Conservation (phyloP, 305 asterid genomes). For the Andrographis paniculata region DNA sequence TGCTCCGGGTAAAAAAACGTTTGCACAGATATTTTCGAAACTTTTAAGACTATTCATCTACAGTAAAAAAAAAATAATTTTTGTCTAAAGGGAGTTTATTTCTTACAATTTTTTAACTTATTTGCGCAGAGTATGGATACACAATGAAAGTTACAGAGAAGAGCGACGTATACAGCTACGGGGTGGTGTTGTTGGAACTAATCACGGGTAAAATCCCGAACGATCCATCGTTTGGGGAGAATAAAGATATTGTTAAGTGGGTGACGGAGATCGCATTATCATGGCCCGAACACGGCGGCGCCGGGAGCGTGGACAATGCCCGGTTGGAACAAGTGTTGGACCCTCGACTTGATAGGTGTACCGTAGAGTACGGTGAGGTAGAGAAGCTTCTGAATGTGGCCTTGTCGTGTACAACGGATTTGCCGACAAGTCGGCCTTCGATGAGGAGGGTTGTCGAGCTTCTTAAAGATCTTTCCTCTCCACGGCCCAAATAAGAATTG, state of each 20-base stretch:
- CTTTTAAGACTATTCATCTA: too few relatives aligned
- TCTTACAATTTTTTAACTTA: neutral
- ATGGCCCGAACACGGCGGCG: conserved; percentile 36
- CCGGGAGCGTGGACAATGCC: conserved; percentile 19
- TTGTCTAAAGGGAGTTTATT: too few relatives aligned
- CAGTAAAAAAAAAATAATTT: too few relatives aligned
- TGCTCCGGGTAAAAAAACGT: conserved; percentile 59
- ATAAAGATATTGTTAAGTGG: conserved; percentile 67
- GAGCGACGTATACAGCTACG: conserved; percentile 85
- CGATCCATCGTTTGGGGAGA: conserved; percentile 51
- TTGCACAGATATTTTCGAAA: neutral
- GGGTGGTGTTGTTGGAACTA: conserved; percentile 67
- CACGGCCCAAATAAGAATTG: too few relatives aligned
- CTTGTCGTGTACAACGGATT: neutral
- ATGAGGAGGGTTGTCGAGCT: neutral
- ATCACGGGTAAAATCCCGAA: conserved; percentile 62
- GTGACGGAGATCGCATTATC: conserved; percentile 36
- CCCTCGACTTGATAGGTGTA: neutral
- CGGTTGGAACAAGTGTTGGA: neutral
- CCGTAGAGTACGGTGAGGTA: neutral
- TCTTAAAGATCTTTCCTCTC: neutral
- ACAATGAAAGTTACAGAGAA: conserved; percentile 68
- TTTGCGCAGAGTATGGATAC: conserved; percentile 55
- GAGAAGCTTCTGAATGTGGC: conserved; percentile 1
- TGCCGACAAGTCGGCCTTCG: neutral